Evolutionary conservation across 2,329 filamentous ascomycete genomes (phyloP).

Genomic region (Xylaria sp.): DNA sequence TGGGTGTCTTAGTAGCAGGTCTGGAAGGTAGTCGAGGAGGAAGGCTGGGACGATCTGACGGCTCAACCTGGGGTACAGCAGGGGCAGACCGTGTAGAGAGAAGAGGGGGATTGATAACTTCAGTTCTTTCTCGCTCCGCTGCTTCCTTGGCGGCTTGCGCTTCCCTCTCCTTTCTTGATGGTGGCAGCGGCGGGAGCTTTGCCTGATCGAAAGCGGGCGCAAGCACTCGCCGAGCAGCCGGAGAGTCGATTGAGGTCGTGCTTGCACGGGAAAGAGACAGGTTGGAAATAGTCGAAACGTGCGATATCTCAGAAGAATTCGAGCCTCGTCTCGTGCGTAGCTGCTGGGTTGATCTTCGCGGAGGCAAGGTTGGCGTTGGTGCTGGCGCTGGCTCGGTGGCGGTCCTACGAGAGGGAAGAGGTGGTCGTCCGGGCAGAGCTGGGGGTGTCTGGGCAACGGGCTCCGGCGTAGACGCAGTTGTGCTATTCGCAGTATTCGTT

Average conservation of each 20-base stretch:
- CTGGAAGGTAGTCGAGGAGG: constrained; percentile 64
- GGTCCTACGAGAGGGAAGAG: constrained; percentile 51
- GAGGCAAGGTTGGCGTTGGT: constrained; percentile 54
- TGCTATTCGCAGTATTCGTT: constrained; percentile 46
- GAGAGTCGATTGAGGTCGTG: constrained; percentile 55
- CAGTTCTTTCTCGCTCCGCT: constrained; percentile 47
- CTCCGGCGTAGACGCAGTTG: constrained; percentile 25
- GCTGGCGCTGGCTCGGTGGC: constrained; percentile 18
- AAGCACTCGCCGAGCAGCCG: constrained; percentile 57
- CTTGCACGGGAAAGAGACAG: constrained; percentile 64
- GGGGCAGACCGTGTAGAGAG: constrained; percentile 44
- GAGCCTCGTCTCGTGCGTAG: constrained; percentile 62
- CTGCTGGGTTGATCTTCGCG: constrained; percentile 58
- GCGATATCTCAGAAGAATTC: constrained; percentile 66
- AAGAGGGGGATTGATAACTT: constrained; percentile 49
- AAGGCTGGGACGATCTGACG: constrained; percentile 53
- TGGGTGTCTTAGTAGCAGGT: constrained; percentile 52
- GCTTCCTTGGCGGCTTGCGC: constrained; percentile 54
- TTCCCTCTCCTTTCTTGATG: constrained; percentile 64
- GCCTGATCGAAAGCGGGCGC: constrained; percentile 66
- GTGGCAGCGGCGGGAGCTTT: constrained; percentile 68
- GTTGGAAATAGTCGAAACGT: constrained; percentile 63
- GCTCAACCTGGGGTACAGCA: constrained; percentile 49
- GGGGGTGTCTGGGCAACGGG: constrained; percentile 42
- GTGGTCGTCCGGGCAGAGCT: constrained; percentile 48